phyloP scores from a whole-genome alignment of 179 eudicot genomes.

The Actinidia arguta region DNA sequence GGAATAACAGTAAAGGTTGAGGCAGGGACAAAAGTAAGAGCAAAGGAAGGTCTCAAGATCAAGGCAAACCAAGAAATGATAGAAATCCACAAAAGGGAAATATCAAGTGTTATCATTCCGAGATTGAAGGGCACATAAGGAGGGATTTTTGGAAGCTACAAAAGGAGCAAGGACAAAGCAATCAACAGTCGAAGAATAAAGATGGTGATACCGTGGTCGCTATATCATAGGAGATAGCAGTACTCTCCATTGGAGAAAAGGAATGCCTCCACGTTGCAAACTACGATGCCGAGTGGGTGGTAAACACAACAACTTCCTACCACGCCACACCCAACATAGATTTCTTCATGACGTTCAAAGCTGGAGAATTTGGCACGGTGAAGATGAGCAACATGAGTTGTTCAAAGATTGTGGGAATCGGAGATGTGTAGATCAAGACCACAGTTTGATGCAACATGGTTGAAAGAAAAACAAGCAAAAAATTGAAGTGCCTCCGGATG shows the following conservation, averaged over 20 bases:
- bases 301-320: background rate
- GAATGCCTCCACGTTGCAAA: background rate
- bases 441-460: background rate
- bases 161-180: background rate
- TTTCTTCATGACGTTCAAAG: background rate
- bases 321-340: background rate
- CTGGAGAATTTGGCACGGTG: background rate
- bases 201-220: background rate
- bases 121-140: background rate
- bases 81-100: too few species aligned
- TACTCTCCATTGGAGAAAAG: background rate
- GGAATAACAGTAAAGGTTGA: too few species aligned
- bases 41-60: too few species aligned
- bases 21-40: too few species aligned
- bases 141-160: background rate
- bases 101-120: background rate
- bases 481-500: background rate
- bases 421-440: background rate
- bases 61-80: too few species aligned
- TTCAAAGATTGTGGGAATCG: background rate
- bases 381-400: background rate
- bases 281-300: background rate
- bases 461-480: background rate
- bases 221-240: background rate
- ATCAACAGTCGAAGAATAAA: background rate